Base-by-base conservation (phyloP, 1,284 basidiomycete species). In the Mycena citricolor region DNA sequence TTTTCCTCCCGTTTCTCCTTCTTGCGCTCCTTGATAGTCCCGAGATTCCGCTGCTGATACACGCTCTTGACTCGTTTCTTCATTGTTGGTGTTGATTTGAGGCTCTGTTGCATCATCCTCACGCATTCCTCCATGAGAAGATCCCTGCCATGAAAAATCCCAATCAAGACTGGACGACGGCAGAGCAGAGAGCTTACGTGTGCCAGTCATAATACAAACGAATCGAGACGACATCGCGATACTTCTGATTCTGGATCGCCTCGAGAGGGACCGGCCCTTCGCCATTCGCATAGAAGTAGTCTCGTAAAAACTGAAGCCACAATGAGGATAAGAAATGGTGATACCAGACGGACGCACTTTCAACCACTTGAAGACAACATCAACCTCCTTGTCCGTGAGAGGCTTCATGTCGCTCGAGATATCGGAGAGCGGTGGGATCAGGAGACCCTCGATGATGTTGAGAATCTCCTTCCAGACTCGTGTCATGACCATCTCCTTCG, bases 341-440 rank as follows among this genome's bases (percentile, higher is more conserved):
- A 6, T 32, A 25, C 10, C 36, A 3, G 38, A 22, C 26, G 19
- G 3, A 57, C 69, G 19, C 48, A 90, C 91, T 78, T 92, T 93
- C 39, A 98, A 68, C 97, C 97, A 99, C 62, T 94, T 97, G 71
- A 98, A 94, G 8, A 94, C 95, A 44, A 99, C 88, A 60, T 98
- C 95, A 21, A 98, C 90, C 68, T 98, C 95, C 68, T 95, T 94
- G 58, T 97, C 94, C 25, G 77, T 84, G 57, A 99, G 64, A 11
- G 93, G 86, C 54, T 86, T 85, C 91, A 98, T 90, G 44, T 90
- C 86, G 42, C 92, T 93, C 8, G 86, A 76, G n/a, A 82, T 73
- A 52, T 97, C 93, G 5, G 89, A 91, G 42, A 99, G 67, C 1
- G 94, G 91, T 3, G 97, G 97, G 4, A 99, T 84, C 41, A 99